Conservation (phyloP, 352 stramenopile genomes). For the Phytophthora hybrid region DNA sequence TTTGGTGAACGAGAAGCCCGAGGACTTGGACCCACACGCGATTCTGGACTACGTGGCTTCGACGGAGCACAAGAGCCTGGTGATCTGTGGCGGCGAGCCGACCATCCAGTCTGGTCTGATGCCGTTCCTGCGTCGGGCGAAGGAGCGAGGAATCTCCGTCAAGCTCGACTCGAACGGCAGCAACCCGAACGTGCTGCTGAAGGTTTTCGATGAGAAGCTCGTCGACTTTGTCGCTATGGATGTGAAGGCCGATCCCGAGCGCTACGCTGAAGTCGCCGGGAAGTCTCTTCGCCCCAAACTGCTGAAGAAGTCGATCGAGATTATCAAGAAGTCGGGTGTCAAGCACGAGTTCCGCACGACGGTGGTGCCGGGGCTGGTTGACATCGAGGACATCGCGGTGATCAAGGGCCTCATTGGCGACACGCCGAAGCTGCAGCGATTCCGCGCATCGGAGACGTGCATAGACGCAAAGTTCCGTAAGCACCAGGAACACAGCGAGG, state of each 20-base stretch:
- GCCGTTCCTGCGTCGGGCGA: slow-evolving; percentile 38
- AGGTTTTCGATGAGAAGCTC: slow-evolving; percentile 38
- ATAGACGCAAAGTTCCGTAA: slow-evolving; percentile 38
- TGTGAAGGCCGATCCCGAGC: slow-evolving; percentile 37
- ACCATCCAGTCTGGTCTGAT: slow-evolving; percentile 42
- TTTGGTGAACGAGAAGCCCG: slow-evolving; percentile 38
- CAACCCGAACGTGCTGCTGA: slow-evolving; percentile 41
- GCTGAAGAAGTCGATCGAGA: slow-evolving; percentile 37
- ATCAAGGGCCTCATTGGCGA: slow-evolving; percentile 37
- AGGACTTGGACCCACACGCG: slow-evolving; percentile 34
- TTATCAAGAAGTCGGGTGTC: slow-evolving; percentile 41
- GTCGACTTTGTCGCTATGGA: slow-evolving; percentile 44
- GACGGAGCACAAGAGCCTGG: slow-evolving; percentile 39
- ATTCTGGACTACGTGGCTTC: slow-evolving; percentile 45
- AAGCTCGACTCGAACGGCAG: slow-evolving; percentile 48
- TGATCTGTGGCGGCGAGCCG: slow-evolving; percentile 41
- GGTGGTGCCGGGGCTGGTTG: slow-evolving; percentile 37
- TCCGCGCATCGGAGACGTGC: slow-evolving; percentile 37
- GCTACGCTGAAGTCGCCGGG: slow-evolving; percentile 37
- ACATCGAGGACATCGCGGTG: slow-evolving; percentile 41
- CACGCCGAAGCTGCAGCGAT: slow-evolving; percentile 34
- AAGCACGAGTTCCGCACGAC: slow-evolving; percentile 44
- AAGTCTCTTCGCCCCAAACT: slow-evolving; percentile 40
- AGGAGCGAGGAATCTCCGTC: slow-evolving; percentile 34
- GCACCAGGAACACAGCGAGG: slow-evolving; percentile 36